Evolutionary conservation across 164 flowering plant genomes (phyloP).

Genomic region (Nelumbo lutea): DNA sequence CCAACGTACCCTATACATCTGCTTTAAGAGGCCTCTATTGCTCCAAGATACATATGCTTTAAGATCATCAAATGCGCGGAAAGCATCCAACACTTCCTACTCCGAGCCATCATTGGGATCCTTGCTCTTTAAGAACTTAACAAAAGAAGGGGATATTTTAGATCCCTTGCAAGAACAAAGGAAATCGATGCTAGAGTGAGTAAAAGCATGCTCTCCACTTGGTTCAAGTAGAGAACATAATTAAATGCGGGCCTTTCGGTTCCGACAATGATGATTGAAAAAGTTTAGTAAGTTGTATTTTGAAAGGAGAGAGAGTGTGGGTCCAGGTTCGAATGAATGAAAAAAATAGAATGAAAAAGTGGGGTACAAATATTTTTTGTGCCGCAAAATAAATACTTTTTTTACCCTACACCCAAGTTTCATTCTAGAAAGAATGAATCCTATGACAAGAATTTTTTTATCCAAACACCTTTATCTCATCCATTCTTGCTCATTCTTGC

Average conservation of each 20-base stretch:
- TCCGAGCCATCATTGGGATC: slow-evolving; percentile 83
- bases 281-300: background rate
- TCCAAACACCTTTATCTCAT: too few relatives aligned
- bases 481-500: too few relatives aligned
- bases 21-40: too few relatives aligned
- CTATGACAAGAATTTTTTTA: too few relatives aligned
- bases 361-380: too few relatives aligned
- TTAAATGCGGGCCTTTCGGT: background rate
- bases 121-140: slow-evolving; percentile 78
- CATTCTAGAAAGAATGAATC: too few relatives aligned
- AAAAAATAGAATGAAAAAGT: too few relatives aligned
- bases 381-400: too few relatives aligned
- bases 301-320: too few relatives aligned
- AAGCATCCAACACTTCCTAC: slow-evolving; percentile 65
- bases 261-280: background rate
- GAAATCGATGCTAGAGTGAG: background rate
- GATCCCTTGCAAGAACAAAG: slow-evolving; percentile 52
- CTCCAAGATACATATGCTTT: slow-evolving; percentile 49
- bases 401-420: too few relatives aligned
- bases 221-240: background rate
- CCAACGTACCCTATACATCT: too few relatives aligned
- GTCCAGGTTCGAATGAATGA: too few relatives aligned
- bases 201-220: background rate
- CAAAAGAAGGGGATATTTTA: slow-evolving; percentile 61
- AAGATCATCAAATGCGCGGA: slow-evolving; percentile 80